Base-by-base conservation (phyloP, 2,329 filamentous ascomycete species). In the Fusarium nelsonii region DNA sequence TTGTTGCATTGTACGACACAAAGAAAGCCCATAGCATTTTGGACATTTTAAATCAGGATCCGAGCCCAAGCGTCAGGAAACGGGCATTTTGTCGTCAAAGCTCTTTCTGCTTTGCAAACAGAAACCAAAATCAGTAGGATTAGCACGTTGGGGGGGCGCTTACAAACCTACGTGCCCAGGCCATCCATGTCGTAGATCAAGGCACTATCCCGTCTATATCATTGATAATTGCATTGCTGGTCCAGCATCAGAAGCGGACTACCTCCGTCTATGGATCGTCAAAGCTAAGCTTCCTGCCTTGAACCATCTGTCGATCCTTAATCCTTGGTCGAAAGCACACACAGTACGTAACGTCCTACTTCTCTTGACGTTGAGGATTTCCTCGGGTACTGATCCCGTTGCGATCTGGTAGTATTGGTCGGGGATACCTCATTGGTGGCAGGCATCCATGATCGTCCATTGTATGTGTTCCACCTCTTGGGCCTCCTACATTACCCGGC, bases 321-420 rank as follows among this genome's bases (percentile, higher is more conserved):
- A 11, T 30, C 30, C 8, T 30, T 11, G 30, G 30, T 30, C 30
- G 30, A 30, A 8, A 9, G 30, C 10, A 30, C 30, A 30, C 30
- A 30, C 3, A 30, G 30, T 8, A 23, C 23, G 23, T 23, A 30
- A 36, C 40, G 39, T 14, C 32, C 33, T 43, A 52, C 26, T 28
- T 33, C 26, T 28, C 37, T 41, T 33, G 45, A 37, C 28, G 26
- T 32, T n/a, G 10, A 30, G 48, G 20, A 43, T 33, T 26, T 26
- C 33, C 14, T 32, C 53, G 53, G 62, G 54, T 58, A 65, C 46
- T 18, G 36, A 18, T 18, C 53, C 61, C 60, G 46, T 36, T 3
- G 40, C 36, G n/a, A 39, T 20, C 23, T 28, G 23, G 32, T 26
- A 46, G 63, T 36, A n/a, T 40, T 34, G 18, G 46, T 26, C 48